Percentiles rank a stretch among this genome's conserved stretches.
Conservation (phyloP, 768 basidiomycete species). For the Pleurotus salmoneostramineus region DNA sequence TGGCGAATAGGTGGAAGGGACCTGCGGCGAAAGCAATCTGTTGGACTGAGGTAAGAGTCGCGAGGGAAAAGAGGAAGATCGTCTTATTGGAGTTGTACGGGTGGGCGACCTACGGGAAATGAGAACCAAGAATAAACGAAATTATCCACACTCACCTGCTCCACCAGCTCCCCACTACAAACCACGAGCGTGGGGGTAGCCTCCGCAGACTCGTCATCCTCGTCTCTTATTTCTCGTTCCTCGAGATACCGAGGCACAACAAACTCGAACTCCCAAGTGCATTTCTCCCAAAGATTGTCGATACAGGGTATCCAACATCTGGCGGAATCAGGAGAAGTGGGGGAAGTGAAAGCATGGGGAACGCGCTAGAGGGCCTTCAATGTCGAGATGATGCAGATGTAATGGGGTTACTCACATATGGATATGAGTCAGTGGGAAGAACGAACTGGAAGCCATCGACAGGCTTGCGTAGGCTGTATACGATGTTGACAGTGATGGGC, state of each 20-base stretch:
- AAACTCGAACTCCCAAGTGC: constrained; percentile 98
- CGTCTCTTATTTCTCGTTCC: constrained; percentile 44
- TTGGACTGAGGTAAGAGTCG: constrained; percentile 87
- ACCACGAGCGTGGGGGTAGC: constrained; percentile 81
- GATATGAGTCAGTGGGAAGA: constrained; percentile 74
- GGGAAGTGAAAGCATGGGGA: constrained; percentile 89
- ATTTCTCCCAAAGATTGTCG: constrained; percentile 93
- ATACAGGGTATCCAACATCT: constrained; percentile 98
- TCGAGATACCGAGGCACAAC: constrained; percentile 84
- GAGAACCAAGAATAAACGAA: constrained; percentile 8
- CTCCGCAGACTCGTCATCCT: constrained; percentile 52
- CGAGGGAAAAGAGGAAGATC: constrained; percentile 89
- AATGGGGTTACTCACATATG: constrained; percentile 58
- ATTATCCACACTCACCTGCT: constrained; percentile 57
- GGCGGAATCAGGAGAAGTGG: constrained; percentile 86
- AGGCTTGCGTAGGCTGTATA: constrained; percentile 80
- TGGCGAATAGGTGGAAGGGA: constrained; percentile 78
- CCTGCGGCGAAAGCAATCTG: constrained; percentile 96
- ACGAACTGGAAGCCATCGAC: constrained; percentile 85
- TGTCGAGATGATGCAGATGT: constrained; percentile 7
- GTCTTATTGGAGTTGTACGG: constrained; percentile 92
- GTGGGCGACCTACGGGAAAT: constrained; percentile 68
- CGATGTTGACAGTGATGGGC: constrained; percentile 72
- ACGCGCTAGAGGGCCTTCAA: constrained; percentile 55
- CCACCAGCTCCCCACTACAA: constrained; percentile 91